Evolutionary conservation across 139 green algal species (phyloP), one percentile per base, ranked within the genome.

Genomic region (Penium margaritaceum): DNA sequence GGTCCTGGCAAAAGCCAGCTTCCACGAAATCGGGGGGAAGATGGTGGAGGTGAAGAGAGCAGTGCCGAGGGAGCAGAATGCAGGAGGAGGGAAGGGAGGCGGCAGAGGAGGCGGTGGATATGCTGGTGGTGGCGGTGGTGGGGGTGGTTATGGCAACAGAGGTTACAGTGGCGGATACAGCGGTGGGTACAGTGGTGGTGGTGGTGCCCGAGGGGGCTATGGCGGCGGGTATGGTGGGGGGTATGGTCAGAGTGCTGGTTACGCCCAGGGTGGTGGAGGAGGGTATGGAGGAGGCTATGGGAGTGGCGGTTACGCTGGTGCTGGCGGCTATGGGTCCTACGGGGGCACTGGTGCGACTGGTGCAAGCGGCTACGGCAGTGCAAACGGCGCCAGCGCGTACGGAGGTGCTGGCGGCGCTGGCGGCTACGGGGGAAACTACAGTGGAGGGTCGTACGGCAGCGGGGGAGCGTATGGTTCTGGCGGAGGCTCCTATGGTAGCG

Each of bases 1-100:
- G 32, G 91, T 96, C 19, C 6, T 57, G 46, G 7, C n/a, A 21
- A 57, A 57, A 29, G n/a, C n/a, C n/a, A 75, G 78, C 24, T 90
- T 96, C 74, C 93, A 97, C 72, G 88, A 83, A 57, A 84, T 97
- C 29, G 84, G 90, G 37, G 92, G 94, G 72, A 97, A 97, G 84
- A 82, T 24, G 68, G 70, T 71, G n/a, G 63, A 71, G 33, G 63
- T 71, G 21, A 71, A 71, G 63, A 21, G 63, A 3, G 63, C 63
- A 24, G 63, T 71, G 5, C 63, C 63, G 3, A 71, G 67, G 63
- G 63, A 71, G n/a, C n/a, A n/a, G n/a, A n/a, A n/a, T n/a, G n/a
- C n/a, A n/a, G n/a, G n/a, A n/a, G n/a, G n/a, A n/a, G n/a, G n/a
- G n/a, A n/a, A n/a, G n/a, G n/a, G n/a, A n/a, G n/a, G n/a, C n/a